phyloP scores from a whole-genome alignment of 2,329 filamentous ascomycete species.

The Diatrype stigma region DNA sequence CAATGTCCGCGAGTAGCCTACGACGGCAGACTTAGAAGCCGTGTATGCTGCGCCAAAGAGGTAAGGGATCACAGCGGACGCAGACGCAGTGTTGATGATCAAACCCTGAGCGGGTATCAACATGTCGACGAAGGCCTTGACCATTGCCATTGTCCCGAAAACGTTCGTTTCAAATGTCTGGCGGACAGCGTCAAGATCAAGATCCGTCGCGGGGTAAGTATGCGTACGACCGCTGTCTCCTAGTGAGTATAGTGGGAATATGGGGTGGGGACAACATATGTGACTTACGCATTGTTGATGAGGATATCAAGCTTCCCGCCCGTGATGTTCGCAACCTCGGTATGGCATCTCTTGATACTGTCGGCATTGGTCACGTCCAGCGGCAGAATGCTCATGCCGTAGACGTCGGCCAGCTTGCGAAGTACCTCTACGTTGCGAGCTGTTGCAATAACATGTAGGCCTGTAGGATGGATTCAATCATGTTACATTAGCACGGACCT shows the following conservation, averaged over 20 bases:
- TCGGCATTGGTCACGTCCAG: constrained; percentile 51
- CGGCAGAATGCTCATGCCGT: constrained; percentile 44
- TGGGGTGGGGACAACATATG: background rate
- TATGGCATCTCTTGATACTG: constrained; percentile 46
- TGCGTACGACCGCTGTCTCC: constrained; percentile 43
- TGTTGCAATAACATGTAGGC: constrained; percentile 53
- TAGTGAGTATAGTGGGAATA: constrained; percentile 4
- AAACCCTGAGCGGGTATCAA: constrained; percentile 48
- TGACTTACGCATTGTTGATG: constrained; percentile 53
- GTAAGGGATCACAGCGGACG: constrained; percentile 47
- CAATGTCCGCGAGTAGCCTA: constrained; percentile 48
- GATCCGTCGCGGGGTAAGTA: constrained; percentile 48
- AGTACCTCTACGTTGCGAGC: constrained; percentile 48
- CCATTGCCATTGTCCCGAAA: constrained; percentile 54
- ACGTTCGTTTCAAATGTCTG: constrained; percentile 54
- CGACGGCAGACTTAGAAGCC: constrained; percentile 52
- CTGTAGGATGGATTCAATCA: constrained; percentile 25
- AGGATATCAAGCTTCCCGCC: constrained; percentile 53
- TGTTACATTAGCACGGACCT: background rate
- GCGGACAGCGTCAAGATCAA: constrained; percentile 48
- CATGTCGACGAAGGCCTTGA: constrained; percentile 44
- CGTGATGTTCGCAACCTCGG: constrained; percentile 43
- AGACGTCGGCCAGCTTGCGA: constrained; percentile 35
- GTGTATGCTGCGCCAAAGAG: constrained; percentile 51
- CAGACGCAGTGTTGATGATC: constrained; percentile 52